These are phyloP conservation scores for Trichoderma erinaceum DNA, from an alignment of 495 filamentous ascomycete species.

Conservation along the genomic window DNA sequence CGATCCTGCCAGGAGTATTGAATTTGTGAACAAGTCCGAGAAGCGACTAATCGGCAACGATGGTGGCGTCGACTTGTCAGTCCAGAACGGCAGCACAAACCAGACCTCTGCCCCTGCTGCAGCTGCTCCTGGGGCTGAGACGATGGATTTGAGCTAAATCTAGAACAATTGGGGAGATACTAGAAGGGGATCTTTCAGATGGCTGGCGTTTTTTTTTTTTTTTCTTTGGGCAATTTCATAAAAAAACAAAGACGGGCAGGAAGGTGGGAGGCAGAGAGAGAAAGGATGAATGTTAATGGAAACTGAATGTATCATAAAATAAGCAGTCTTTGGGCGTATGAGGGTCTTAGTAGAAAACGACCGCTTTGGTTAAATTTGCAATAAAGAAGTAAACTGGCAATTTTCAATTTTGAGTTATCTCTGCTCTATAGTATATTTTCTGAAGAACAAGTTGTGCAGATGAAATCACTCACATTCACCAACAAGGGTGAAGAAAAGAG, in stretches of 20 bases:
- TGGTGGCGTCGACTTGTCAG: constrained; percentile 64
- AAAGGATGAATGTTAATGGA: not conserved
- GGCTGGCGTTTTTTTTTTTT: constrained; percentile 13
- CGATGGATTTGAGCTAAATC: constrained; percentile 65
- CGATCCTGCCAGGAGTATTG: constrained; percentile 78
- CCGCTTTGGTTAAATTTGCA: constrained; percentile 10
- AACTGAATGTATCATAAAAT: constrained; percentile 9
- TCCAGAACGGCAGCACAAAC: constrained; percentile 51
- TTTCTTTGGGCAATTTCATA: not conserved
- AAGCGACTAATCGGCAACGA: constrained; percentile 86
- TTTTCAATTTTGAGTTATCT: not conserved
- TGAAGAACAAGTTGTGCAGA: too few relatives aligned
- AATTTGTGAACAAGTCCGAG: constrained; percentile 84
- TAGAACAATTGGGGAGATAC: not conserved
- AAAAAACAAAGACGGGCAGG: constrained; percentile 1
- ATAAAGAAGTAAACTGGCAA: not conserved
- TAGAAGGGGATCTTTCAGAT: not conserved
- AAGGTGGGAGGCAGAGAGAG: too few relatives aligned
- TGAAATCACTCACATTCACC: too few relatives aligned
- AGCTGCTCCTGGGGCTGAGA: constrained; percentile 41
- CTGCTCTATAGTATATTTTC: not conserved
- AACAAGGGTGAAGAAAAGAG: not conserved
- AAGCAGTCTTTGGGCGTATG: constrained; percentile 6
- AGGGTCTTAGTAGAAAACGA: not conserved
- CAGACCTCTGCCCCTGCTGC: not conserved